A percentile compares a stretch with the other conserved stretches of the same genome.
Evolutionary conservation across 208 protist genomes (phyloP).

Genomic region (Porcisia hertigi): DNA sequence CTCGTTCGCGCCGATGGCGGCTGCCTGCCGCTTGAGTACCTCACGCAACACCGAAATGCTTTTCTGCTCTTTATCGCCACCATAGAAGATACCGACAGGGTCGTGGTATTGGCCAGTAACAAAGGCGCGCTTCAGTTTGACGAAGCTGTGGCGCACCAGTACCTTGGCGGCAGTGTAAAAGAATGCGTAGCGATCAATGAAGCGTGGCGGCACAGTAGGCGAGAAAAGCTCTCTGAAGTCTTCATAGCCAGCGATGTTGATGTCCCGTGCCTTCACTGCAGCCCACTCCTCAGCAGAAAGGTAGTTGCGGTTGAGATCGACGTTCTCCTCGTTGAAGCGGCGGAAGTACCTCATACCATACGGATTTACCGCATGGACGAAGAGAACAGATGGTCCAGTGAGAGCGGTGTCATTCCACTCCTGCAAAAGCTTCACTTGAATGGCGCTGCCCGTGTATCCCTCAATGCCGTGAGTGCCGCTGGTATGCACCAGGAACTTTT

Average conservation of each 20-base stretch:
- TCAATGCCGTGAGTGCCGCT: slow-evolving; percentile 82
- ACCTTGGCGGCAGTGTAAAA: slow-evolving; percentile 33
- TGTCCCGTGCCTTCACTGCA: slow-evolving; percentile 33
- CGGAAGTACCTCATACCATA: slow-evolving; percentile 85
- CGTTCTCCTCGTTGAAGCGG: slow-evolving; percentile 85
- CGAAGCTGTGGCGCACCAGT: slow-evolving; percentile 40
- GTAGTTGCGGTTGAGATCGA: slow-evolving; percentile 86
- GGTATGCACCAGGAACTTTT: slow-evolving; percentile 76
- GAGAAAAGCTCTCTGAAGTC: slow-evolving; percentile 36
- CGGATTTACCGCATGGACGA: slow-evolving; percentile 87
- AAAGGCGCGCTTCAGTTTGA: slow-evolving; percentile 49
- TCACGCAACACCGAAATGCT: slow-evolving; percentile 58
- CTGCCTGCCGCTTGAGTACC: slow-evolving; percentile 45
- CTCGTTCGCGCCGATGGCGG: slow-evolving; percentile 25
- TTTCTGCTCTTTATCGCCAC: slow-evolving; percentile 65
- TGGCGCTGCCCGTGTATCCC: slow-evolving; percentile 83
- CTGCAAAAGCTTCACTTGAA: slow-evolving; percentile 75
- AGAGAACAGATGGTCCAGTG: slow-evolving; percentile 72
- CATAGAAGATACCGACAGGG: slow-evolving; percentile 68
- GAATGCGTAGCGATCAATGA: slow-evolving; percentile 78
- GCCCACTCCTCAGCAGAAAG: slow-evolving; percentile 59
- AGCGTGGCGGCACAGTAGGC: slow-evolving; percentile 40
- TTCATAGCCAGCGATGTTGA: slow-evolving; percentile 58
- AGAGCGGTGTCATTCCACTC: slow-evolving; percentile 55
- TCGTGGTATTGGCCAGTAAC: slow-evolving; percentile 80